A percentile compares a stretch with the other conserved stretches of the same genome.
Evolutionary conservation across 2,329 filamentous ascomycete genomes (phyloP).

Genomic region (Fusarium irregulare): DNA sequence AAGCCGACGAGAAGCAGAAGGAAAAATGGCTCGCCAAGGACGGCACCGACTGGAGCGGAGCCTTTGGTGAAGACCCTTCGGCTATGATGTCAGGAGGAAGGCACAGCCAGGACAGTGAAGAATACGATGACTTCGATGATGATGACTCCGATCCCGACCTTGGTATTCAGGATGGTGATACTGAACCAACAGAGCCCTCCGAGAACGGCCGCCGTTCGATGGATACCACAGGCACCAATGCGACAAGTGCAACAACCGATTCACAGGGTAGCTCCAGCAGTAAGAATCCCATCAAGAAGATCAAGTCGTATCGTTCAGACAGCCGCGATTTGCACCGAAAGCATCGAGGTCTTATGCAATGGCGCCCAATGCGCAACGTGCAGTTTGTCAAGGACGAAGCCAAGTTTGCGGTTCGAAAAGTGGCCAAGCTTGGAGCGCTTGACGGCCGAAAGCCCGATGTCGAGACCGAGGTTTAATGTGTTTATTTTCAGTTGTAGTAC

Average conservation of each 20-base stretch:
- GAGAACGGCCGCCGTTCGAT: constrained; percentile 52
- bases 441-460: constrained; percentile 87
- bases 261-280: constrained; percentile 52
- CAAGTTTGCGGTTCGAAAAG: constrained; percentile 78
- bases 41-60: constrained; percentile 87
- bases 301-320: constrained; percentile 72
- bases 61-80: constrained; percentile 82
- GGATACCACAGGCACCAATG: constrained; percentile 51
- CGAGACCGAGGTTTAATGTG: constrained; percentile 75
- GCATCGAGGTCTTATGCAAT: constrained; percentile 93
- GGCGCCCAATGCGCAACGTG: constrained; percentile 87
- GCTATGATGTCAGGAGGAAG: constrained; percentile 54
- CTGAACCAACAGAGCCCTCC: constrained; percentile 45
- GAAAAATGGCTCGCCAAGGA: constrained; percentile 81
- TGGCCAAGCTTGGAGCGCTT: constrained; percentile 81
- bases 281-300: constrained; percentile 66
- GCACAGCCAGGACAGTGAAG: constrained; percentile 51
- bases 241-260: constrained; percentile 47
- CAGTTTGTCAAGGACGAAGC: constrained; percentile 91
- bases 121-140: constrained; percentile 55
- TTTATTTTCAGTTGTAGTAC: background rate
- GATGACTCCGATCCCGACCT: constrained; percentile 62
- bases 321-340: constrained; percentile 84
- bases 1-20: constrained; percentile 77
- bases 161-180: constrained; percentile 68